phyloP scores from a whole-genome alignment of 2,329 filamentous ascomycete species.

The Trichoderma gracile region DNA sequence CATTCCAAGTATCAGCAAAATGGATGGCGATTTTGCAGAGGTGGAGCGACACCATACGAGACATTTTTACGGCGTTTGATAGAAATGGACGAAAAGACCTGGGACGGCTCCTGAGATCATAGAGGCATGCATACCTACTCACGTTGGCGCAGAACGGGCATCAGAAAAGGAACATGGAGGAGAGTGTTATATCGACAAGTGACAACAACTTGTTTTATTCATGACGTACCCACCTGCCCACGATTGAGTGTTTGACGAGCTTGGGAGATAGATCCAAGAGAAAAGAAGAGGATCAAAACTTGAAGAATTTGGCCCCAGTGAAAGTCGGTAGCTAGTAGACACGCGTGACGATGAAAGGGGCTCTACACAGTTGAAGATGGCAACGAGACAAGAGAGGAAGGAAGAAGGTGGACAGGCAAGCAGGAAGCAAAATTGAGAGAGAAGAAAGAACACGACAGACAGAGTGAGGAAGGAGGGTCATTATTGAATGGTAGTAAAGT shows the following conservation, averaged over 20 bases:
- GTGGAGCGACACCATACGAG: not conserved
- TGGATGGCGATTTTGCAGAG: not conserved
- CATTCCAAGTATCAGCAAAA: not conserved
- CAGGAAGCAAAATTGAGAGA: no score
- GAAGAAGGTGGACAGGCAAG: no score
- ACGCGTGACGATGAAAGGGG: no score
- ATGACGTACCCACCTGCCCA: not conserved
- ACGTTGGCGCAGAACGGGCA: slow-evolving; percentile 1
- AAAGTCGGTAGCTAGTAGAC: no score
- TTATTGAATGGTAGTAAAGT: no score
- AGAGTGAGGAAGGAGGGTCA: no score
- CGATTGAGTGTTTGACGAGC: not conserved
- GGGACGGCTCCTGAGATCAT: not conserved
- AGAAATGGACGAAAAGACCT: not conserved
- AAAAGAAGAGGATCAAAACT: no score
- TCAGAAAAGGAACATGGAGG: not conserved
- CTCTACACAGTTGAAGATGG: no score
- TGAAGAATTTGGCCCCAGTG: no score
- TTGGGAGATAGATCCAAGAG: not conserved
- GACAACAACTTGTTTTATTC: not conserved
- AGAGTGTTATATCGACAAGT: not conserved
- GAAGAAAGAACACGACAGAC: no score
- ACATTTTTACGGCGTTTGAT: not conserved
- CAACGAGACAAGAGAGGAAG: no score
- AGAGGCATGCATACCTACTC: slow-evolving; percentile 6